Conservation (phyloP, 2,329 filamentous ascomycete species). For the Diaporthe citrichinensis region DNA sequence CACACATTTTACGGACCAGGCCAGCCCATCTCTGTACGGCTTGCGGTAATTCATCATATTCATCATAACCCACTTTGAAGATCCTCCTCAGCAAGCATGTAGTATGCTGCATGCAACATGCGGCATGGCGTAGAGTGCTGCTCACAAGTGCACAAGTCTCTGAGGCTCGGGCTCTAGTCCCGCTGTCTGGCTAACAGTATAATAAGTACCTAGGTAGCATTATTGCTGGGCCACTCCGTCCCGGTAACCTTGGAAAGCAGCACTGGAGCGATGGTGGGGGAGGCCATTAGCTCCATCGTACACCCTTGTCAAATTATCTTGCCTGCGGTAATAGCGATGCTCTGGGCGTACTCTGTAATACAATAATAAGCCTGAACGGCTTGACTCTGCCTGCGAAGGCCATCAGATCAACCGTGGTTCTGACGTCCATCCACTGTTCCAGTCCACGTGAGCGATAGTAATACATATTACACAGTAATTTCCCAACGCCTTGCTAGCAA, state of each 20-base stretch:
- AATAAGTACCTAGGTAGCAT: too few relatives aligned
- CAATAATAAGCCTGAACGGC: background rate
- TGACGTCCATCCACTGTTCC: background rate
- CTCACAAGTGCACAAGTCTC: background rate
- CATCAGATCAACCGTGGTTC: background rate
- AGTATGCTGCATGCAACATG: background rate
- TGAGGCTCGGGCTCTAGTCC: background rate
- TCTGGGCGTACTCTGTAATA: constrained; percentile 7
- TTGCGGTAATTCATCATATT: constrained; percentile 32
- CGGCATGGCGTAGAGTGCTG: background rate
- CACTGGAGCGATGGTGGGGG: background rate
- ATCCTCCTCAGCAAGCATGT: background rate
- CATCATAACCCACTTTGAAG: constrained; percentile 24
- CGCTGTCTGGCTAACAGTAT: background rate
- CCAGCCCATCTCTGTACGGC: constrained; percentile 6
- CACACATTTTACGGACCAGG: constrained; percentile 4
- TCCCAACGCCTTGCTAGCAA: constrained; percentile 43
- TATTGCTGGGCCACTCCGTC: background rate
- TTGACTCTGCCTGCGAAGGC: background rate
- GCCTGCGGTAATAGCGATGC: constrained; percentile 16
- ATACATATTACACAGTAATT: constrained; percentile 32
- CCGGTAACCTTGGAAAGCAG: background rate
- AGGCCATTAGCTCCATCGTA: constrained; percentile 1
- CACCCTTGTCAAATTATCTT: constrained; percentile 28
- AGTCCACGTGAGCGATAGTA: constrained; percentile 6